Conservation (phyloP, 1,284 basidiomycete species). For the Rhodotorula sp. region DNA sequence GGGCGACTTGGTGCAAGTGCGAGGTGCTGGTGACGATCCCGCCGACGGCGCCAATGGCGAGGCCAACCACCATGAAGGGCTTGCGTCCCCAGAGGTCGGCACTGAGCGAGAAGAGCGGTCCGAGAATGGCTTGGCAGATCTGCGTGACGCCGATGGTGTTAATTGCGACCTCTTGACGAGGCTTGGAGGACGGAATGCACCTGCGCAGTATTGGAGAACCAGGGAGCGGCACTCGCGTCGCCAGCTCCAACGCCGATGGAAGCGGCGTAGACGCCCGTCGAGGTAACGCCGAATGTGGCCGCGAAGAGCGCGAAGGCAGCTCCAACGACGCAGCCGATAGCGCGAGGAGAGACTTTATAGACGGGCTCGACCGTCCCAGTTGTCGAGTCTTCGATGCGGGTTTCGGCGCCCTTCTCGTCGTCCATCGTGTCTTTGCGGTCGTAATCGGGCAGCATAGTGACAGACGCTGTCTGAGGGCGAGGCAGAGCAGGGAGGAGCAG, state of each 20-base stretch:
- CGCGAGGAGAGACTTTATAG: background rate
- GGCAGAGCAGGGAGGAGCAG: too few relatives aligned
- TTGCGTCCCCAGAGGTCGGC: slow-evolving; percentile 5
- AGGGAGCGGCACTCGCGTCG: background rate
- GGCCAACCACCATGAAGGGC: slow-evolving; percentile 1
- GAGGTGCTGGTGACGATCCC: slow-evolving; percentile 1
- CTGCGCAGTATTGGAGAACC: slow-evolving; percentile 1
- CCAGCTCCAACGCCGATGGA: background rate
- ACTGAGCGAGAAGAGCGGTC: slow-evolving; percentile 1
- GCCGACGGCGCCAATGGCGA: background rate
- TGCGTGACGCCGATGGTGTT: background rate
- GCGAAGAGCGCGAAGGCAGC: background rate
- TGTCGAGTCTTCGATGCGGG: too few relatives aligned
- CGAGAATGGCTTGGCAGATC: slow-evolving; percentile 6
- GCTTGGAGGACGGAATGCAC: background rate
- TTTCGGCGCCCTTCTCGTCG: too few relatives aligned
- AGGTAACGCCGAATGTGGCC: background rate
- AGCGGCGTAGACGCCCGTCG: background rate
- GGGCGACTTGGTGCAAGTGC: background rate
- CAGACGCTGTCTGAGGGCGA: too few relatives aligned
- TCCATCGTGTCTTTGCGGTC: too few relatives aligned
- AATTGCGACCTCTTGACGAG: background rate
- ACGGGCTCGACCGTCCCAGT: too few relatives aligned
- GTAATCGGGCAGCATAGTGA: too few relatives aligned
- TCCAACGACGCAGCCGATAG: background rate